A percentile compares a stretch with the other conserved stretches of the same genome.
These are phyloP conservation scores for Acanthamoeba lugdunensis DNA, from an alignment of 208 protist genomes.

Conservation along the genomic window DNA sequence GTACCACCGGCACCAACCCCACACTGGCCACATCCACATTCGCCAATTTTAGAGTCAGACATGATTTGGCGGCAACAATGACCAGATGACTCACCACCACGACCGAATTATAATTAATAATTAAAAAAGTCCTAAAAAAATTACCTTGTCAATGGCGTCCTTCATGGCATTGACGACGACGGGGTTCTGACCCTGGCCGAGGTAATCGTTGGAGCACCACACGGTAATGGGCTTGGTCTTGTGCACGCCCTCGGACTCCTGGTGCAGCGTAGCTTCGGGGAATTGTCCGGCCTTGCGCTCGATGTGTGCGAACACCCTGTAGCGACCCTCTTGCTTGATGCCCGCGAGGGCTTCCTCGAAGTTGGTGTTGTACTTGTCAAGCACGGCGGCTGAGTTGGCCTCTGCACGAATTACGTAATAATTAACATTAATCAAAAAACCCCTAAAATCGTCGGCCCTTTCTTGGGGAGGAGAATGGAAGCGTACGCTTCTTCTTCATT, in stretches of 20 bases:
- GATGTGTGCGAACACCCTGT: constrained; percentile 76
- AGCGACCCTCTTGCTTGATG: constrained; percentile 79
- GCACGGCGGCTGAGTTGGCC: constrained; percentile 4
- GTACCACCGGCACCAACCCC: constrained; percentile 91
- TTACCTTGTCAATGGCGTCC: constrained; percentile 79
- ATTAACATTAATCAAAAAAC: neutral
- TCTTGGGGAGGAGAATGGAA: neutral
- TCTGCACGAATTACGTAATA: neutral
- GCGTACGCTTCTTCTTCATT: constrained; percentile 53
- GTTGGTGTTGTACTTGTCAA: constrained; percentile 65
- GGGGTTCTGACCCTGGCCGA: constrained; percentile 90
- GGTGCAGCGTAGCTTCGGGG: constrained; percentile 57
- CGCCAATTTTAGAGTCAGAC: too few relatives aligned
- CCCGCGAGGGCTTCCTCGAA: constrained; percentile 54
- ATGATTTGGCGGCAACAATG: neutral
- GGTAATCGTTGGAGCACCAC: constrained; percentile 93
- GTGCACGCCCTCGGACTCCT: constrained; percentile 8
- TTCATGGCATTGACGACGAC: constrained; percentile 86
- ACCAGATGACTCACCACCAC: neutral
- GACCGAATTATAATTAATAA: neutral
- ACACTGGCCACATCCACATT: constrained; percentile 61
- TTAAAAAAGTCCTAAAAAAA: neutral
- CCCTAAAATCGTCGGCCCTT: neutral
- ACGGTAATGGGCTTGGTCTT: constrained; percentile 85
- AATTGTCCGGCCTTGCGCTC: constrained; percentile 74